Base-by-base conservation (phyloP, 176 grass and related monocot species). In the Juncus inflexus region DNA sequence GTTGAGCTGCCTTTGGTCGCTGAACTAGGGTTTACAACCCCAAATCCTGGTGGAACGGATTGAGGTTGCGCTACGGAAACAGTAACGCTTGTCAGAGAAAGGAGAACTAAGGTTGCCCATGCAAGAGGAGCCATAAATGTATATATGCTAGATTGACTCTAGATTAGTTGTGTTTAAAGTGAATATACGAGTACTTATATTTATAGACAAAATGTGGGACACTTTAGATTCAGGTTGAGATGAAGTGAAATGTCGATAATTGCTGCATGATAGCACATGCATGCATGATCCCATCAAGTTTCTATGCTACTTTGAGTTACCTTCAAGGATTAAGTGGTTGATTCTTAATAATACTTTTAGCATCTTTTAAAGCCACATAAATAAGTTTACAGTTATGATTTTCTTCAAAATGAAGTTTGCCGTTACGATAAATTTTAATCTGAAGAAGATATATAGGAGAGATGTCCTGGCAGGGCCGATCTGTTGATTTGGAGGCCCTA, bases 121-220 rank as follows among this genome's bases (percentile, higher is more conserved):
- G 66, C 19, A 78, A 67, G 1, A 12, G 47, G 15, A 55, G 58
- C 14, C 76, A 52, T 55, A 55, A 50, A 67, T 67, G 35, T 35
- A 38, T 50, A 51, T 37, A 35, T 67, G 47, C 13, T 65, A 1
- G 47, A 61, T 35, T 28, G 19, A 28, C 19, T 28, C 19, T 28
- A 35, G 15, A 19, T 35, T 28, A 9, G 3, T 56, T 15, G 36
- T 58, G 15, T 56, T 38, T 58, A 57, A 43, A 37, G 37, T 6
- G 43, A 6, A 47, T 5, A 6, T 47, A 47, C 14, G 66, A 58
- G 16, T 16, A 43, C 58, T 58, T 2, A 3, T 45, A 70, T 71
- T 16, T 71, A 71, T 71, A 71, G 67, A 71, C 40, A 37, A 45
- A 71, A 71, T 7, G 16, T 42, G 13, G 42, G 37, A 52, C 19